phyloP scores from a whole-genome alignment of 2,329 filamentous ascomycete genomes.

The Cladosporium colombiae region DNA sequence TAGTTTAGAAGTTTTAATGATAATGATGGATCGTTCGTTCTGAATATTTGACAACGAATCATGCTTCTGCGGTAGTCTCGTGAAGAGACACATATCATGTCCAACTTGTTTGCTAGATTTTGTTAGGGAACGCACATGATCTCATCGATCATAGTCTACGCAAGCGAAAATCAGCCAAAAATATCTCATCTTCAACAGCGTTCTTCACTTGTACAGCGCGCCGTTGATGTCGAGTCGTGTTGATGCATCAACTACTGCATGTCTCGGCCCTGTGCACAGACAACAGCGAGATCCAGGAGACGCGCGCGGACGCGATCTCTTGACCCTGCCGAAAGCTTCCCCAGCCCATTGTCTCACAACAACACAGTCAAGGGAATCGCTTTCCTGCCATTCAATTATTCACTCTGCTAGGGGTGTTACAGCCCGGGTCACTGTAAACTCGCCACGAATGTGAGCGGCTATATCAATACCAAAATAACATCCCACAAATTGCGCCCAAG shows the following conservation, averaged over 20 bases:
- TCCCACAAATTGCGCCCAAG: not conserved
- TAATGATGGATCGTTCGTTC: not conserved
- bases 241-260: constrained; percentile 12
- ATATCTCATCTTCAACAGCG: not conserved
- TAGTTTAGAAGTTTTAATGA: not conserved
- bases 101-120: not conserved
- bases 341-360: constrained; percentile 12
- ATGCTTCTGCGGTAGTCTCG: not conserved
- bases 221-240: constrained; percentile 6
- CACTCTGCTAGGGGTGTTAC: not conserved
- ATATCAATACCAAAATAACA: not conserved
- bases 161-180: not conserved
- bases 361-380: constrained; percentile 7
- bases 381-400: not conserved
- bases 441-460: not conserved
- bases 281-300: not conserved
- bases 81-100: not conserved
- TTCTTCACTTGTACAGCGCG: not conserved
- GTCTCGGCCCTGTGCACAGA: not conserved
- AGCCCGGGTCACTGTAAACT: not conserved
- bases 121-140: not conserved
- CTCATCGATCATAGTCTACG: not conserved
- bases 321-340: constrained; percentile 8
- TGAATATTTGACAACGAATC: not conserved
- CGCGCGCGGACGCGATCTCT: constrained; percentile 6